Conservation (phyloP, 1,284 basidiomycete genomes). For the Ustilago trichophora region DNA sequence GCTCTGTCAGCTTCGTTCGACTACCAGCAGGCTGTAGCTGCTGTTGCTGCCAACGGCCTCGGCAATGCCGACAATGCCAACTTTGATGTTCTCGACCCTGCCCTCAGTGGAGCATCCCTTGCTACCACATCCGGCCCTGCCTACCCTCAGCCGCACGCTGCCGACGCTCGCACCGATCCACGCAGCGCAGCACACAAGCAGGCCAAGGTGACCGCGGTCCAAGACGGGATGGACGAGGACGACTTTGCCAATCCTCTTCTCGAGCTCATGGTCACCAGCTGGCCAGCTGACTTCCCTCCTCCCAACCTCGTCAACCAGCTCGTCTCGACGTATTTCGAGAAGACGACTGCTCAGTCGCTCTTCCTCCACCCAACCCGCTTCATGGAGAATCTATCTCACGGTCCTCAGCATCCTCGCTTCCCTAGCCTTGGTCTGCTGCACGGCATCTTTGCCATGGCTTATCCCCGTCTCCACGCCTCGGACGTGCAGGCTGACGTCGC, state of each 20-base stretch:
- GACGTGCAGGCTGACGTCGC: constrained; percentile 14
- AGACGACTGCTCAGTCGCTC: constrained; percentile 31
- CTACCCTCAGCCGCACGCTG: constrained; percentile 19
- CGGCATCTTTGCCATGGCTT: constrained; percentile 51
- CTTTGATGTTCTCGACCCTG: constrained; percentile 42
- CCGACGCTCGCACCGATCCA: constrained; percentile 24
- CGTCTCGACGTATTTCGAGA: constrained; percentile 46
- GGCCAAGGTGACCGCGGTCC: constrained; percentile 39
- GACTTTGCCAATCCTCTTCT: constrained; percentile 33
- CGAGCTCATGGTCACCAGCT: constrained; percentile 52
- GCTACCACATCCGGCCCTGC: not conserved
- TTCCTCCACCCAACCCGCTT: constrained; percentile 48
- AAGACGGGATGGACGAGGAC: constrained; percentile 41
- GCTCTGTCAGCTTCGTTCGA: constrained; percentile 27
- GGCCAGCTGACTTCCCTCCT: constrained; percentile 57
- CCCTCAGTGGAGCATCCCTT: constrained; percentile 22
- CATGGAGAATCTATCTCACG: constrained; percentile 45
- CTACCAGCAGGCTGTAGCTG: constrained; percentile 40
- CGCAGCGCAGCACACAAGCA: constrained; percentile 30
- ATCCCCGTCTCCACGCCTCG: constrained; percentile 25
- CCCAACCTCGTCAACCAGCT: constrained; percentile 49
- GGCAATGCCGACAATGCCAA: constrained; percentile 11
- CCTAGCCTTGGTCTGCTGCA: constrained; percentile 49
- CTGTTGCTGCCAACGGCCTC: constrained; percentile 33
- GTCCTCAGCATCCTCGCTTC: constrained; percentile 47